Evolutionary conservation across 2,329 filamentous ascomycete species (phyloP).

Genomic region (Fusarium nematophilum): DNA sequence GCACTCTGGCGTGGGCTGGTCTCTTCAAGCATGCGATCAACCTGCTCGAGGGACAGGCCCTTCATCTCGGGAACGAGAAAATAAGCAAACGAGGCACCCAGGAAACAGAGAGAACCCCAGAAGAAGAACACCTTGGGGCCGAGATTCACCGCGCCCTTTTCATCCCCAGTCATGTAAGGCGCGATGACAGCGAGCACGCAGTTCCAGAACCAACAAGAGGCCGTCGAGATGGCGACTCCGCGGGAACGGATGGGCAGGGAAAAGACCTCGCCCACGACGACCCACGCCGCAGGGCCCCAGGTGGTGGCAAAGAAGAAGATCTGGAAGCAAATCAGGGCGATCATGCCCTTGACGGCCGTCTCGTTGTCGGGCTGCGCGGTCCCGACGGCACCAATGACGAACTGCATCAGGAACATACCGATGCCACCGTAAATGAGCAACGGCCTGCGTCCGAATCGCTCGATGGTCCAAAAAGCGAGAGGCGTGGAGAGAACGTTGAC

Average conservation of each 20-base stretch:
- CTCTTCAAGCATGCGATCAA: slow-evolving; percentile 72
- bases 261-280: slow-evolving; percentile 80
- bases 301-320: slow-evolving; percentile 80
- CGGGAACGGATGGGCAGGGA: slow-evolving; percentile 63
- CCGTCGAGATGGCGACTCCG: no score
- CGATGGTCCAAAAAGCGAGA: slow-evolving; percentile 77
- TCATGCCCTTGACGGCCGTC: slow-evolving; percentile 47
- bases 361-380: slow-evolving; percentile 69
- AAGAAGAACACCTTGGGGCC: slow-evolving; percentile 63
- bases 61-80: slow-evolving; percentile 78
- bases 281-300: slow-evolving; percentile 78
- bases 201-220: no score
- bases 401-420: slow-evolving; percentile 75
- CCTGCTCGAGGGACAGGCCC: slow-evolving; percentile 78
- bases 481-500: slow-evolving; percentile 81
- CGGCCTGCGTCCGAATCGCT: slow-evolving; percentile 75
- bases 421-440: slow-evolving; percentile 76
- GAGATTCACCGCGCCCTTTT: slow-evolving; percentile 58
- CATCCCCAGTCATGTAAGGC: slow-evolving; percentile 69
- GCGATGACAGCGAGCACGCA: slow-evolving; percentile 55
- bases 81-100: slow-evolving; percentile 66
- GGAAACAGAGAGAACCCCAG: slow-evolving; percentile 69
- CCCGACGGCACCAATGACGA: slow-evolving; percentile 60
- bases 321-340: slow-evolving; percentile 57
- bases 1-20: slow-evolving; percentile 54